phyloP scores from a whole-genome alignment of 2,329 filamentous ascomycete genomes.

The Fusarium longipes region DNA sequence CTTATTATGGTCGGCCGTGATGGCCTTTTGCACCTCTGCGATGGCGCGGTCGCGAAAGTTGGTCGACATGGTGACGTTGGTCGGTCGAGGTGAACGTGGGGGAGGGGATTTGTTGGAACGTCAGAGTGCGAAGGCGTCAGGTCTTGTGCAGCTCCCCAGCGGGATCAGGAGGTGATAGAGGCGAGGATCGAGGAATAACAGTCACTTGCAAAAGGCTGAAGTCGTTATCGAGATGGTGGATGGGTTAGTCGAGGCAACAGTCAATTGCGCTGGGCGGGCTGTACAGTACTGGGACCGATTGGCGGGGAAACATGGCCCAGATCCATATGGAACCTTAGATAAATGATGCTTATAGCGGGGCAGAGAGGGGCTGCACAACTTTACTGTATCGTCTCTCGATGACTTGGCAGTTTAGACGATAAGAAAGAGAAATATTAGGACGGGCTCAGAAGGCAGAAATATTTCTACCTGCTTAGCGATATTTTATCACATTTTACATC shows the following conservation, averaged over 20 bases:
- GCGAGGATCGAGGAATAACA: background rate
- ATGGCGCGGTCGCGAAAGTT: conserved; percentile 98
- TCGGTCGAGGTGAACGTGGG: conserved; percentile 31
- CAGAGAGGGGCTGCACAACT: conserved; percentile 47
- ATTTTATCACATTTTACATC: conserved; percentile 10
- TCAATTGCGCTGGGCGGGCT: conserved; percentile 29
- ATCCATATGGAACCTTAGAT: conserved; percentile 14
- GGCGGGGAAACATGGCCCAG: conserved; percentile 53
- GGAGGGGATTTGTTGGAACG: conserved; percentile 19
- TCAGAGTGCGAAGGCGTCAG: background rate
- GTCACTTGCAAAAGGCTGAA: conserved; percentile 4
- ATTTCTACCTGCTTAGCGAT: conserved; percentile 8
- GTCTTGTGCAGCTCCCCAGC: conserved; percentile 14
- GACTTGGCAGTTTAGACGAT: conserved; percentile 33
- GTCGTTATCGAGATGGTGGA: conserved; percentile 25
- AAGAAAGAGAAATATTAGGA: conserved; percentile 1
- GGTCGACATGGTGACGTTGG: conserved; percentile 78
- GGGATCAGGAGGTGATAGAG: conserved; percentile 4
- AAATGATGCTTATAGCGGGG: conserved; percentile 50
- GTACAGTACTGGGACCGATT: conserved; percentile 44
- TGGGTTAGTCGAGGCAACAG: conserved; percentile 38
- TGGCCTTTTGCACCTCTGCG: conserved; percentile 96
- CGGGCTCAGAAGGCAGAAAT: conserved; percentile 1
- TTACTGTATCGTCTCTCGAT: conserved; percentile 15
- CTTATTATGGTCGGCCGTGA: conserved; percentile 93